Percentiles rank a stretch among this genome's conserved stretches.
These are phyloP conservation scores for Erysimum pusillum DNA, from an alignment of 441 rosid species.

Conservation along the genomic window DNA sequence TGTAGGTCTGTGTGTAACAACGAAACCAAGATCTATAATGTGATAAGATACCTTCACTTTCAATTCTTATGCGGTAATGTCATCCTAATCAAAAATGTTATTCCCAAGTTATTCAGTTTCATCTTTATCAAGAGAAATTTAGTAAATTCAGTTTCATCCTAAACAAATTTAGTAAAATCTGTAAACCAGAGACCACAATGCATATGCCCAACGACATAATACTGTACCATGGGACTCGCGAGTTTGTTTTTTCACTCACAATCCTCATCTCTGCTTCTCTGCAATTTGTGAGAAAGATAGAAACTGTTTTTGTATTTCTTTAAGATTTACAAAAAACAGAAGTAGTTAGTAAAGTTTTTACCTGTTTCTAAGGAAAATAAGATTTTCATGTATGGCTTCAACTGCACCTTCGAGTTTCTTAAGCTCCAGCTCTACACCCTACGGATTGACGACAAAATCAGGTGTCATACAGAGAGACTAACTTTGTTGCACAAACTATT, in stretches of 20 bases:
- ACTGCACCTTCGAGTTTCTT: constrained; percentile 86
- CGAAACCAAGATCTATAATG: not conserved
- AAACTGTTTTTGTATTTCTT: no score
- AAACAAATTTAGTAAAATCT: no score
- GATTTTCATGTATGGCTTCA: constrained; percentile 81
- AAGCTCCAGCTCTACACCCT: constrained; percentile 94
- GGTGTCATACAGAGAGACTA: constrained; percentile 1
- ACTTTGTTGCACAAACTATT: not conserved
- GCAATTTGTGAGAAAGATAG: constrained; percentile 38
- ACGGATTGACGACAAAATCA: not conserved
- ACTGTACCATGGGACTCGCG: constrained; percentile 75
- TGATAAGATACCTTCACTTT: no score
- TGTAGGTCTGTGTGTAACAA: not conserved
- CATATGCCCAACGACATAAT: constrained; percentile 80
- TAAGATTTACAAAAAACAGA: no score
- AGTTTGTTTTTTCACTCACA: constrained; percentile 73
- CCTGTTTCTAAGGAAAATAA: constrained; percentile 69
- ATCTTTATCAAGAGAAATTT: not conserved
- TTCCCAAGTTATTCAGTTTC: no score
- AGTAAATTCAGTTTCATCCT: no score
- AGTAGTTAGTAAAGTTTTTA: no score
- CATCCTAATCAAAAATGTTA: no score
- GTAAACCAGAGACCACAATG: constrained; percentile 66
- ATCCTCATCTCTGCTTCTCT: constrained; percentile 87
- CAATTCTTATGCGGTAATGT: no score